These are phyloP conservation scores for Lactifluus echinatus DNA, from an alignment of 768 basidiomycete genomes.

Conservation along the genomic window DNA sequence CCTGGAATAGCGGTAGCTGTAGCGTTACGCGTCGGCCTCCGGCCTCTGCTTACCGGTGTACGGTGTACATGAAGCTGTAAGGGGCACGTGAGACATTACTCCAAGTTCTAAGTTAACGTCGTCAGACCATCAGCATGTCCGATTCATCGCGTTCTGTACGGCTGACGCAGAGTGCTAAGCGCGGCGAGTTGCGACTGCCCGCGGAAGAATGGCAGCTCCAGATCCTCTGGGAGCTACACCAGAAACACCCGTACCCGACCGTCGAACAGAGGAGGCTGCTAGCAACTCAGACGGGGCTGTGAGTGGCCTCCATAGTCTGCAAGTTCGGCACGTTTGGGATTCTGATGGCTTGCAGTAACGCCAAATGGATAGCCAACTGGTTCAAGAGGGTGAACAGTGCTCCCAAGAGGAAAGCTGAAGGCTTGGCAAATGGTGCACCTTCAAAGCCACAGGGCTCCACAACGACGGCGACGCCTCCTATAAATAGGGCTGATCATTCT, in stretches of 20 bases:
- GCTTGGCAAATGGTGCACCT: not conserved
- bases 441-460: not conserved
- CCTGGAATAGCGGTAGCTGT: conserved; percentile 3
- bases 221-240: conserved; percentile 8
- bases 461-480: not conserved
- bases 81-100: conserved; percentile 6
- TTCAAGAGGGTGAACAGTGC: conserved; percentile 8
- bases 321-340: not conserved
- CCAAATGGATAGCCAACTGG: conserved; percentile 17
- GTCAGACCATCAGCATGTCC: not conserved
- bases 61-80: not conserved
- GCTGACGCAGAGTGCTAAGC: not conserved
- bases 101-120: too few species aligned
- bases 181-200: not conserved
- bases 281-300: conserved; percentile 17
- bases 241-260: conserved; percentile 6
- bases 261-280: conserved; percentile 10
- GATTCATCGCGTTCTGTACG: not conserved
- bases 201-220: conserved; percentile 17
- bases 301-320: not conserved
- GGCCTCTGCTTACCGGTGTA: too few species aligned
- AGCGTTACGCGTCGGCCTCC: not conserved
- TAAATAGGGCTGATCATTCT: not conserved
- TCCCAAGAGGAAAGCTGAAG: not conserved
- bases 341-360: conserved; percentile 2